phyloP scores from a whole-genome alignment of 192 early-diverging fungal species.

The Mortierella claussenii region DNA sequence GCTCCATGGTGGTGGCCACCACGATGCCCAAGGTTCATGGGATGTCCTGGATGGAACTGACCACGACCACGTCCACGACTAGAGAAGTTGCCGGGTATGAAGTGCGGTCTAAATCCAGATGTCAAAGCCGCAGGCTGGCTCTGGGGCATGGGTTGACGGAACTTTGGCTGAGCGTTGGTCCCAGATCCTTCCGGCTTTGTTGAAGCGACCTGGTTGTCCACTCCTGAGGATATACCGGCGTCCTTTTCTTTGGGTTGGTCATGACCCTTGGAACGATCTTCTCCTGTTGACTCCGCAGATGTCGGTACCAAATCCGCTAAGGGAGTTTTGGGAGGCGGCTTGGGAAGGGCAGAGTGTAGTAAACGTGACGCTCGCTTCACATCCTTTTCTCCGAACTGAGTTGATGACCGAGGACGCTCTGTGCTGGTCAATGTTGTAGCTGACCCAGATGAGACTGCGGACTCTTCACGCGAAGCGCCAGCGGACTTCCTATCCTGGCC shows the following conservation, averaged over 20 bases:
- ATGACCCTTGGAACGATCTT: neutral
- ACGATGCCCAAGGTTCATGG: constrained; percentile 26
- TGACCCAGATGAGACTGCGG: neutral
- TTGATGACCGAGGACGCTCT: constrained; percentile 40
- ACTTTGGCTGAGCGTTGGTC: constrained; percentile 35
- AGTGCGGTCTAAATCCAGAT: constrained; percentile 29
- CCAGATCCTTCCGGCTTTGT: too few species aligned
- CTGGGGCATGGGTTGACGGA: constrained; percentile 42
- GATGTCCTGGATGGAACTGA: constrained; percentile 39
- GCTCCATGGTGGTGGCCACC: constrained; percentile 28
- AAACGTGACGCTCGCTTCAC: constrained; percentile 43
- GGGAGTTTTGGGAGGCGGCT: constrained; percentile 23
- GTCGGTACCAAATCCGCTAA: neutral
- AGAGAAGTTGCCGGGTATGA: constrained; percentile 49
- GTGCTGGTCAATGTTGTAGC: neutral
- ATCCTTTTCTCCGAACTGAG: constrained; percentile 51
- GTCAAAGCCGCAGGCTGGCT: constrained; percentile 28
- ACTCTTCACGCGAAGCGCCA: constrained; percentile 8
- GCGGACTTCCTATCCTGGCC: neutral
- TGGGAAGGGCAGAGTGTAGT: constrained; percentile 44
- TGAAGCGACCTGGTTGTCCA: too few species aligned
- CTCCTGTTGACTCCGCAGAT: constrained; percentile 1
- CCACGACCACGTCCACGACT: constrained; percentile 50
- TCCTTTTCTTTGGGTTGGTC: neutral
- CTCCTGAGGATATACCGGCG: too few species aligned